Evolutionary conservation across 2,329 filamentous ascomycete species (phyloP).

Genomic region (Talaromyces verruculosus): DNA sequence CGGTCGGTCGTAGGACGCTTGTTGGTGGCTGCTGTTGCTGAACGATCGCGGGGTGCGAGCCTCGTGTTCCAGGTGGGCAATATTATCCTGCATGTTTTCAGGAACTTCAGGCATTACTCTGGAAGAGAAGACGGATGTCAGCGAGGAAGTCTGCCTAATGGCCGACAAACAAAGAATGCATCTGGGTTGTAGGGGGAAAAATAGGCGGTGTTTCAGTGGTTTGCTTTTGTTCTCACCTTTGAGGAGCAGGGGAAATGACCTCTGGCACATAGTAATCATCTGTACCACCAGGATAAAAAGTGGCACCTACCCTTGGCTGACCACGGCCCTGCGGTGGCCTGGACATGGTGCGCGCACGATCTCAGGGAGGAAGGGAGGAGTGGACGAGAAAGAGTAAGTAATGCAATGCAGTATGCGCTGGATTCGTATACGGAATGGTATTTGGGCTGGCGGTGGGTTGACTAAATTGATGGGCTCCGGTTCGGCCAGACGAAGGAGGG

Average conservation of each 20-base stretch:
- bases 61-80: slow-evolving; percentile 86
- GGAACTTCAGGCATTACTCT: slow-evolving; percentile 95
- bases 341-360: slow-evolving; percentile 16
- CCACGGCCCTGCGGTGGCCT: slow-evolving; percentile 30
- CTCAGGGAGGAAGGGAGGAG: neutral
- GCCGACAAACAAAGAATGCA: slow-evolving; percentile 8
- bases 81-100: slow-evolving; percentile 92
- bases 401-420: slow-evolving; percentile 5
- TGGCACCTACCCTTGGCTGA: slow-evolving; percentile 55
- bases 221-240: slow-evolving; percentile 54
- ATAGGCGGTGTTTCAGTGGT: slow-evolving; percentile 12
- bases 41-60: slow-evolving; percentile 53
- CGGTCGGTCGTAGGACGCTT: slow-evolving; percentile 31
- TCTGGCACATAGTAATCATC: slow-evolving; percentile 71
- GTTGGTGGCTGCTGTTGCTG: slow-evolving; percentile 25
- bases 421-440: neutral
- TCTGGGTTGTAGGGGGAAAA: neutral
- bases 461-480: slow-evolving; percentile 1
- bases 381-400: neutral
- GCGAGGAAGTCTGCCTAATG: neutral
- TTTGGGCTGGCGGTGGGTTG: slow-evolving; percentile 2
- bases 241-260: slow-evolving; percentile 67
- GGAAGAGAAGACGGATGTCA: slow-evolving; percentile 20
- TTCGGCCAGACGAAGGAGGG: slow-evolving; percentile 10
- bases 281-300: slow-evolving; percentile 65